These are phyloP conservation scores for Cordyceps farinosa DNA, from an alignment of 2,329 filamentous ascomycete genomes.

Conservation along the genomic window DNA sequence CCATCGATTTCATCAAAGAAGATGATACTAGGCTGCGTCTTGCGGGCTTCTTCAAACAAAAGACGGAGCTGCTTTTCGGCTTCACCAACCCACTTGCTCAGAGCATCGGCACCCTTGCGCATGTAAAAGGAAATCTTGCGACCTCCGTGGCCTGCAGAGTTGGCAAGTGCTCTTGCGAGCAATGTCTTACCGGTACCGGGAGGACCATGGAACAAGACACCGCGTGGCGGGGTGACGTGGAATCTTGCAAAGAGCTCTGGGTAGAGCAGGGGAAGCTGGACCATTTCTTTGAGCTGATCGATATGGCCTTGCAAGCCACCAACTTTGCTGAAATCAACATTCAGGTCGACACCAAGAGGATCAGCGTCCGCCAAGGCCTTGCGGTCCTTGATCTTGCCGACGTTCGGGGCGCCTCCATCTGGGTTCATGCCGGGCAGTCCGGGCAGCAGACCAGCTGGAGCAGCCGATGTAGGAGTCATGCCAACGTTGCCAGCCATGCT, in stretches of 20 bases:
- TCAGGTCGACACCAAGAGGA: slow-evolving; percentile 87
- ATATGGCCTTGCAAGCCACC: slow-evolving; percentile 92
- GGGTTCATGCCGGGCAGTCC: slow-evolving; percentile 38
- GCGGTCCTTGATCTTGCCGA: slow-evolving; percentile 90
- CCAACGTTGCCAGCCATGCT: slow-evolving; percentile 56
- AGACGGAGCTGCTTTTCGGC: slow-evolving; percentile 91
- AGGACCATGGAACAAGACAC: slow-evolving; percentile 94
- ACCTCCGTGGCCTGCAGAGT: slow-evolving; percentile 82
- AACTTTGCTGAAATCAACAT: slow-evolving; percentile 90
- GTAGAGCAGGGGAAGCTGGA: slow-evolving; percentile 87
- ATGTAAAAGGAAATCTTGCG: slow-evolving; percentile 99
- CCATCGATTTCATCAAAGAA: slow-evolving; percentile 99
- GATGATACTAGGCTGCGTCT: slow-evolving; percentile 96
- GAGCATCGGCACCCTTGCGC: slow-evolving; percentile 94
- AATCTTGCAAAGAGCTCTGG: slow-evolving; percentile 91
- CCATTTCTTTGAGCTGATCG: slow-evolving; percentile 98
- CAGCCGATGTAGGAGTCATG: slow-evolving; percentile 54
- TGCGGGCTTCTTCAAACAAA: slow-evolving; percentile 91
- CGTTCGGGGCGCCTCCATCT: slow-evolving; percentile 61
- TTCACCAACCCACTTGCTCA: slow-evolving; percentile 99
- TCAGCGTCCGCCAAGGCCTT: slow-evolving; percentile 92
- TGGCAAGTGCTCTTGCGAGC: slow-evolving; percentile 88
- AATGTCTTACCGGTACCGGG: slow-evolving; percentile 97
- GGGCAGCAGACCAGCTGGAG: slow-evolving; percentile 43
- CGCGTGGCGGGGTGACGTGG: slow-evolving; percentile 88